Conservation (phyloP, 805 yeast genomes). For the Yamadazyma laniorum region DNA sequence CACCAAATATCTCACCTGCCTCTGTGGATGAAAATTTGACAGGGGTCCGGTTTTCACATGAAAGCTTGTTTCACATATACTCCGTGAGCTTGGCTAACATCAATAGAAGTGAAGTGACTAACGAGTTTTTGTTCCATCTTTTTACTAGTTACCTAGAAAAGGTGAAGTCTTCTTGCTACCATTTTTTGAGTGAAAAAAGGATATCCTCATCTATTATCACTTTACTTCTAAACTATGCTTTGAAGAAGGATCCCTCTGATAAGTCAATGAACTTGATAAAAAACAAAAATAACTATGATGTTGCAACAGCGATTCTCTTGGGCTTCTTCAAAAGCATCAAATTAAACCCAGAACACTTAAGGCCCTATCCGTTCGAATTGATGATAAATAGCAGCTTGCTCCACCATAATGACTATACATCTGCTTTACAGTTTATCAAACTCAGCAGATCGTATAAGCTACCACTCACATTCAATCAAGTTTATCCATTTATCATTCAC, state of each 20-base stretch:
- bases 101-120: slow-evolving; percentile 16
- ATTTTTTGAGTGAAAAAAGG: not conserved
- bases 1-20: not conserved
- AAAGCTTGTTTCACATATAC: slow-evolving; percentile 20
- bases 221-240: slow-evolving; percentile 24
- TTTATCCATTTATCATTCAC: slow-evolving; percentile 37
- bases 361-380: slow-evolving; percentile 27
- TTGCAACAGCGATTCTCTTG: slow-evolving; percentile 26
- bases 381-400: slow-evolving; percentile 29
- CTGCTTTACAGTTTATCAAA: slow-evolving; percentile 31
- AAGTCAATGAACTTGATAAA: slow-evolving; percentile 17
- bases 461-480: slow-evolving; percentile 40
- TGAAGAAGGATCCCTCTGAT: slow-evolving; percentile 20
- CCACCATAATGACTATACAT: slow-evolving; percentile 31
- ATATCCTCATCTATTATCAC: slow-evolving; percentile 11
- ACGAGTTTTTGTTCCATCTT: slow-evolving; percentile 15
- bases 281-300: slow-evolving; percentile 16
- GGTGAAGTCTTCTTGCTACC: not conserved
- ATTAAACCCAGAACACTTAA: slow-evolving; percentile 11
- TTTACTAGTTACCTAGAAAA: slow-evolving; percentile 19
- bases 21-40: slow-evolving; percentile 18
- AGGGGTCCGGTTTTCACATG: slow-evolving; percentile 8
- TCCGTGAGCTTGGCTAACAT: slow-evolving; percentile 18
- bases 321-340: slow-evolving; percentile 21
- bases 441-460: slow-evolving; percentile 22